Percentiles rank a stretch among this genome's conserved stretches.
Evolutionary conservation across 23 red algal species (phyloP).

Genomic region (Pyropia haitanensis): DNA sequence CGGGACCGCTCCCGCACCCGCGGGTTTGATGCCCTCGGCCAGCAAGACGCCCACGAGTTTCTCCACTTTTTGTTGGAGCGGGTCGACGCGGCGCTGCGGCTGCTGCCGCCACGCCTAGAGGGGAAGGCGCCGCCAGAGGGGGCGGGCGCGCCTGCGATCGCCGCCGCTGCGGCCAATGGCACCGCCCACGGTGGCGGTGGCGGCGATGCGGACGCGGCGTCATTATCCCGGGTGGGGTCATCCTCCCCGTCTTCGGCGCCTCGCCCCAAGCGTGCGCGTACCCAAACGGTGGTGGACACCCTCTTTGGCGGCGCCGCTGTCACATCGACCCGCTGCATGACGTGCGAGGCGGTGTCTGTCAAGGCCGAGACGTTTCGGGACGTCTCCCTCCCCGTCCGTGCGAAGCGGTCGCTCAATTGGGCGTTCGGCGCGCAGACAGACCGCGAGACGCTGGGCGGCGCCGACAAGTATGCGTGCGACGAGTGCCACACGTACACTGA

Average conservation of each 20-base stretch:
- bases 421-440: conserved; percentile 25
- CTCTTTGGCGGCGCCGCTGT: conserved; percentile 48
- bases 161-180: no score
- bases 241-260: no score
- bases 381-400: conserved; percentile 57
- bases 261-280: no score
- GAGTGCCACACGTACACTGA: conserved; percentile 58
- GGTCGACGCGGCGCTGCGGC: conserved; percentile 22
- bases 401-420: conserved; percentile 26
- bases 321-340: conserved; percentile 48
- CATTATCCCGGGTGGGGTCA: no score
- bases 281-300: not conserved
- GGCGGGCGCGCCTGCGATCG: no score
- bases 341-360: conserved; percentile 31
- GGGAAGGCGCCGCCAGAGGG: no score
- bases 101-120: no score
- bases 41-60: conserved; percentile 77
- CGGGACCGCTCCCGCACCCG: conserved; percentile 17
- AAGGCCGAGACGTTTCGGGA: conserved; percentile 54
- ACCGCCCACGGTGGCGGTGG: no score
- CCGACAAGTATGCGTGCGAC: conserved; percentile 57
- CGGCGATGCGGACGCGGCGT: no score
- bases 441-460: conserved; percentile 33
- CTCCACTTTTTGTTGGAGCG: conserved; percentile 61
- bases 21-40: conserved; percentile 51